These are phyloP conservation scores for Scedosporium apiospermum DNA, from an alignment of 2,329 filamentous ascomycete species.

Conservation along the genomic window DNA sequence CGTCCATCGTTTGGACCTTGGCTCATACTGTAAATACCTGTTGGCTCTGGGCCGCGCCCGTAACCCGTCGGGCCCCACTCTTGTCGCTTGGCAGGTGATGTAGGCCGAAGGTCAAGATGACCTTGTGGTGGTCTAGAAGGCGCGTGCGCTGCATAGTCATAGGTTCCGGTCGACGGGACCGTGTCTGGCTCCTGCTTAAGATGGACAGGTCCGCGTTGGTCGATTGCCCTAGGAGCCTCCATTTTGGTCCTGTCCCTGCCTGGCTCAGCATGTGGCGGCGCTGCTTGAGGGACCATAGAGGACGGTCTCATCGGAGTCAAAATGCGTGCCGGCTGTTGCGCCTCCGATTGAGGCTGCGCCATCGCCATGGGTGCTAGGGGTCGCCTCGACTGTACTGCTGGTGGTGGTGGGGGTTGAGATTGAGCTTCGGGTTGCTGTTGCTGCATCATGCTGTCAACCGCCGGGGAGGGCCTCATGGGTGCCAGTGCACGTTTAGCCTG, in stretches of 20 bases:
- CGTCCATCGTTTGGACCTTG: background rate
- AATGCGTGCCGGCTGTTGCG: conserved; percentile 7
- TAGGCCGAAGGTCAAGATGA: background rate
- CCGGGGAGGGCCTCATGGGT: background rate
- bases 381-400: background rate
- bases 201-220: conserved; percentile 1
- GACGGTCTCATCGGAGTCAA: background rate
- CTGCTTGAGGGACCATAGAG: background rate
- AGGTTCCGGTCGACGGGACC: background rate
- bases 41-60: background rate
- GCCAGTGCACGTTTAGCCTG: conserved; percentile 3
- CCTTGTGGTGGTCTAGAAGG: background rate
- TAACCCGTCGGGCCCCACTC: background rate
- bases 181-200: conserved; percentile 4
- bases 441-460: background rate
- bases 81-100: background rate
- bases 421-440: background rate
- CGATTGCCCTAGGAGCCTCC: background rate
- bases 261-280: background rate
- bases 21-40: background rate
- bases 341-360: conserved; percentile 19
- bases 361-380: conserved; percentile 21
- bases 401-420: background rate
- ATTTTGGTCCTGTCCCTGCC: background rate
- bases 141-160: conserved; percentile 2